Conservation (phyloP, 2,329 filamentous ascomycete species). For the Plenodomus lindquistii region DNA sequence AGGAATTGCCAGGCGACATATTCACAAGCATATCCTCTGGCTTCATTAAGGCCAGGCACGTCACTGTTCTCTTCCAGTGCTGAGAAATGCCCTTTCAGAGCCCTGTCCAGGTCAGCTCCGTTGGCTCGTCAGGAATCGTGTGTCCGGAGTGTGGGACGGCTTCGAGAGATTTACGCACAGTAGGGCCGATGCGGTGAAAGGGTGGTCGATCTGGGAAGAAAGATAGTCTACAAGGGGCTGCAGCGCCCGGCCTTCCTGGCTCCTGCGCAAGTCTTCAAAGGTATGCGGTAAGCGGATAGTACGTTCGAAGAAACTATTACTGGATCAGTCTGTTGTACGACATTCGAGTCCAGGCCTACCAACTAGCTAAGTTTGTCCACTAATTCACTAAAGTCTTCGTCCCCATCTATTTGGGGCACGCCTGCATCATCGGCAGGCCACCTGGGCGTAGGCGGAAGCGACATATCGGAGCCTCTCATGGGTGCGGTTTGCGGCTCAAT, state of each 20-base stretch:
- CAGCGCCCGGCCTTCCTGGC: conserved; percentile 61
- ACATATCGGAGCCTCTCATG: conserved; percentile 20
- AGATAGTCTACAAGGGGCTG: conserved; percentile 69
- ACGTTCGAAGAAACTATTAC: conserved; percentile 52
- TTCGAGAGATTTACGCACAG: conserved; percentile 58
- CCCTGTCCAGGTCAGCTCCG: conserved; percentile 52
- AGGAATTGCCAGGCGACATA: conserved; percentile 81
- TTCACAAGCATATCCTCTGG: conserved; percentile 75
- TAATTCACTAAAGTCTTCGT: conserved; percentile 66
- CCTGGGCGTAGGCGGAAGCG: conserved; percentile 30
- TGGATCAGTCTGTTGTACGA: conserved; percentile 17
- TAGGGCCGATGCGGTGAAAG: conserved; percentile 71
- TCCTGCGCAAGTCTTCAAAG: conserved; percentile 74
- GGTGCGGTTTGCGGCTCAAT: conserved; percentile 7
- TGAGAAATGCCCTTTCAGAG: conserved; percentile 74
- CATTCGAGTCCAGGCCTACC: conserved; percentile 2
- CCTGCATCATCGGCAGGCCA: conserved; percentile 37
- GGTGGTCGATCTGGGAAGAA: conserved; percentile 65
- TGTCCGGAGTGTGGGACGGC: neutral
- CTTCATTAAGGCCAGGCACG: conserved; percentile 67
- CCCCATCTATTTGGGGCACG: conserved; percentile 61
- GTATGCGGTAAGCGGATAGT: conserved; percentile 67
- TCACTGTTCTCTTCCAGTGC: conserved; percentile 60
- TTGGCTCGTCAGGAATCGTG: neutral
- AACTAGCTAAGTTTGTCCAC: conserved; percentile 66